phyloP scores from a whole-genome alignment of 805 yeast species.

The Sugiyamaella smithiae region DNA sequence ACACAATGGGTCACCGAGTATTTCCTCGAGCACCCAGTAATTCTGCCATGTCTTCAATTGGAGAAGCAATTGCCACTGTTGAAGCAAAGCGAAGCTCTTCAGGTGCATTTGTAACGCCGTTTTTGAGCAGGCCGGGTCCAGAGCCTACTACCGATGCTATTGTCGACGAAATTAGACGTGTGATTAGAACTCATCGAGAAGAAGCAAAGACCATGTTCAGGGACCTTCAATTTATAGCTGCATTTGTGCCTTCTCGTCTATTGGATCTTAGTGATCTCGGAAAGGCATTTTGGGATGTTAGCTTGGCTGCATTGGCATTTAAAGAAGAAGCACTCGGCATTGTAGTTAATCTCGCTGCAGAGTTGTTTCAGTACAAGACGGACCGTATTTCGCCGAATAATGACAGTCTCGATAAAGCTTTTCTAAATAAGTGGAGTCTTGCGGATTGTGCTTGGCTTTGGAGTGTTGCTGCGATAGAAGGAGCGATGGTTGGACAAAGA shows the following conservation, averaged over 20 bases:
- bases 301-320: constrained; percentile 33
- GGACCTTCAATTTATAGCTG: constrained; percentile 35
- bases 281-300: constrained; percentile 38
- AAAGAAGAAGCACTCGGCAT: constrained; percentile 27
- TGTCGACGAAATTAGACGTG: constrained; percentile 33
- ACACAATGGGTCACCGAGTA: constrained; percentile 11
- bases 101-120: constrained; percentile 13
- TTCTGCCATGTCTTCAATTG: constrained; percentile 22
- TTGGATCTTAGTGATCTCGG: constrained; percentile 32
- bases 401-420: constrained; percentile 20
- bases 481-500: constrained; percentile 27
- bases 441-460: constrained; percentile 30
- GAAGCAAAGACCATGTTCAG: constrained; percentile 33
- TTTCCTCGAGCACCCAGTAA: constrained; percentile 11
- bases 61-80: constrained; percentile 25
- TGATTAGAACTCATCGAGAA: constrained; percentile 26
- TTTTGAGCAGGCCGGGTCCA: constrained; percentile 7
- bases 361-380: constrained; percentile 26
- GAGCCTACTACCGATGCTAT: constrained; percentile 33
- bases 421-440: constrained; percentile 23
- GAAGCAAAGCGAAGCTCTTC: constrained; percentile 26
- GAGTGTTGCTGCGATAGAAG: constrained; percentile 31
- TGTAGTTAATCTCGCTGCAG: constrained; percentile 25
- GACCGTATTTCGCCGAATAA: constrained; percentile 1
- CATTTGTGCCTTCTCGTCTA: constrained; percentile 31